phyloP scores from a whole-genome alignment of 2,329 filamentous ascomycete species.

The Penicillium thymicola region DNA sequence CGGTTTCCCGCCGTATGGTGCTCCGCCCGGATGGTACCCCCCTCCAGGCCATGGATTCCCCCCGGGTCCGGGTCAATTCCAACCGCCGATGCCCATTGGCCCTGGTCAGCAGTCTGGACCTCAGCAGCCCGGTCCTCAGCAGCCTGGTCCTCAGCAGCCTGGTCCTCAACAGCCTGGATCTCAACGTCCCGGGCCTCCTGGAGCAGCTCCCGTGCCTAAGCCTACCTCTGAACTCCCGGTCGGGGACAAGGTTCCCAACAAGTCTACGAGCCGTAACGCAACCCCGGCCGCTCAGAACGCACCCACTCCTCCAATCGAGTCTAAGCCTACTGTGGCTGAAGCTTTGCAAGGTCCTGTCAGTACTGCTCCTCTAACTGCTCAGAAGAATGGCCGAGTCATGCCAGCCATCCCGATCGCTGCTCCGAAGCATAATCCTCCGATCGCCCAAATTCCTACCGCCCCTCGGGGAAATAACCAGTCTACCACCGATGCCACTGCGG shows the following conservation, averaged over 20 bases:
- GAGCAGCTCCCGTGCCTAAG: constrained; percentile 30
- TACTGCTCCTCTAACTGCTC: constrained; percentile 26
- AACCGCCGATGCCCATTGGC: constrained; percentile 57
- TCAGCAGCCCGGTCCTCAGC: constrained; percentile 37
- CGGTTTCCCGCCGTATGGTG: constrained; percentile 71
- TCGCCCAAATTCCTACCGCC: constrained; percentile 26
- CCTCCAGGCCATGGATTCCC: constrained; percentile 72
- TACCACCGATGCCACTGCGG: constrained; percentile 47
- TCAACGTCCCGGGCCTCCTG: constrained; percentile 34
- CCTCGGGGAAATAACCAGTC: constrained; percentile 30
- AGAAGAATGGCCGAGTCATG: constrained; percentile 43
- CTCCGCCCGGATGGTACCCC: constrained; percentile 73
- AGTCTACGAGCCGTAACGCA: constrained; percentile 34
- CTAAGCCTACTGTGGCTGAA: constrained; percentile 39
- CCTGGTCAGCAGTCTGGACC: constrained; percentile 46
- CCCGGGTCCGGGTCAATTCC: constrained; percentile 62
- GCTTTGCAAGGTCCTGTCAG: constrained; percentile 30
- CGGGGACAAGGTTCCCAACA: constrained; percentile 36
- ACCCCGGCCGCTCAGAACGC: constrained; percentile 35
- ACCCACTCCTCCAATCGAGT: constrained; percentile 38
- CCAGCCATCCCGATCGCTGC: constrained; percentile 47
- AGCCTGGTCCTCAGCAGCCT: constrained; percentile 24
- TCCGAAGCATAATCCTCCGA: constrained; percentile 24
- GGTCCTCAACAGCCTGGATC: constrained; percentile 34
- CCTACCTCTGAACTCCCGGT: constrained; percentile 45